Conservation (phyloP, 192 early-diverging fungal genomes). For the Coemansia sp. region DNA sequence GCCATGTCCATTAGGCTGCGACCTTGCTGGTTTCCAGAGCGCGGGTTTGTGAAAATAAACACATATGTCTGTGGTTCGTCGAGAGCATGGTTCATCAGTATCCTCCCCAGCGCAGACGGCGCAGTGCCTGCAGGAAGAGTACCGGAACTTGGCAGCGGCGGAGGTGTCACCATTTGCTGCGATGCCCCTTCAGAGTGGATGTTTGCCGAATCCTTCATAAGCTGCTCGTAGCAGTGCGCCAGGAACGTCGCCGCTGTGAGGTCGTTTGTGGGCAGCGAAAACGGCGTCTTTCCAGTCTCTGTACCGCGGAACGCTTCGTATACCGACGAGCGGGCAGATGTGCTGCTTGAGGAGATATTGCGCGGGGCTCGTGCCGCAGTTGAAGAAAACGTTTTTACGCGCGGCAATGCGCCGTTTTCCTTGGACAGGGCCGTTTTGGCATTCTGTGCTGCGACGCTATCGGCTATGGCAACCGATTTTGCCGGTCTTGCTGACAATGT, state of each 20-base stretch:
- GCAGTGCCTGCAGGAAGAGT: background rate
- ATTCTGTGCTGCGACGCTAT: background rate
- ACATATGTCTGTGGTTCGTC: slow-evolving; percentile 61
- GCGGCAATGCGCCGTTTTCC: background rate
- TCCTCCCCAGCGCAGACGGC: slow-evolving; percentile 18
- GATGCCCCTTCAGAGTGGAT: slow-evolving; percentile 9
- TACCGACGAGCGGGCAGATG: slow-evolving; percentile 19
- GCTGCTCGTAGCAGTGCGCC: slow-evolving; percentile 48
- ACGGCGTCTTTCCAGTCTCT: slow-evolving; percentile 37
- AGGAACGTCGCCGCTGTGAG: slow-evolving; percentile 33
- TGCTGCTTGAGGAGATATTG: background rate
- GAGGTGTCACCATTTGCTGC: slow-evolving; percentile 7
- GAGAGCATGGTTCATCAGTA: slow-evolving; percentile 12
- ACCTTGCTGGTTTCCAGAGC: slow-evolving; percentile 70
- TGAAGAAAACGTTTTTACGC: background rate
- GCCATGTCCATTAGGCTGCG: slow-evolving; percentile 59
- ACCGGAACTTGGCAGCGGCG: background rate
- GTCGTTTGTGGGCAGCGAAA: slow-evolving; percentile 27
- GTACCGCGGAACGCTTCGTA: slow-evolving; percentile 13
- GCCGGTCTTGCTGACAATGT: background rate
- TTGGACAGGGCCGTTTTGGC: background rate
- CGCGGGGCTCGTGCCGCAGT: background rate
- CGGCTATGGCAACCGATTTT: background rate
- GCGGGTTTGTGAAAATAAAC: slow-evolving; percentile 78
- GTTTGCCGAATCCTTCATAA: slow-evolving; percentile 34